Evolutionary conservation across 2,329 filamentous ascomycete genomes (phyloP), one percentile per base, ranked within the genome.

Genomic region (Beauveria sp.): DNA sequence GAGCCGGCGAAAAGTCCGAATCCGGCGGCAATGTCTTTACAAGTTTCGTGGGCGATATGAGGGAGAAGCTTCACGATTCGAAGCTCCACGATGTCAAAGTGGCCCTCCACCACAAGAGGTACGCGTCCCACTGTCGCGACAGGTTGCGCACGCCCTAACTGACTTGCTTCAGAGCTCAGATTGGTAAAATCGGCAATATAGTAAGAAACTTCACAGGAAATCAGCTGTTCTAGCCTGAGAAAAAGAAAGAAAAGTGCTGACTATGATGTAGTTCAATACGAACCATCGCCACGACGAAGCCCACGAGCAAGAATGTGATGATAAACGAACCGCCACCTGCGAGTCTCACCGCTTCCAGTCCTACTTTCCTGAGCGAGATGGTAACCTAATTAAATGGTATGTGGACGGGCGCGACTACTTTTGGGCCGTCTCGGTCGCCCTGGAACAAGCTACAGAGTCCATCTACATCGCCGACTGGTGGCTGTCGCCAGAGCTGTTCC

Each of bases 401-500:
- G 91, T 98, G 12, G 95, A 98, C 72, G 95, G 92, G 3, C 83
- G 92, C 64, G 90, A 98, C 76, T 99, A 99, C 75, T 96, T 95
- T 73, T 96, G 92, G 88, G 85, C 95, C 20, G 92, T 99, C 12
- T 96, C 92, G 0, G 86, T 88, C 40, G 93, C 93, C 0, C 80
- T 98, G n/a, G 93, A 98, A 65, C 82, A 87, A 63, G 95, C 95
- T 43, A 89, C 89, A 70, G 93, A 98, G 75, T 88, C 89, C 51
- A 97, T 99, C 68, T 99, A 98, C 74, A 96, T 99, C 66, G 89
- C 83, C 63, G 95, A 98, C 71, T 99, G 93, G 95, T 98, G 95
- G 95, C 79, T 98, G 16, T 96, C 90, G 3, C 95, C 91, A 0
- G 90, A 95, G 74, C 76, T 95, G 65, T 96, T 93, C 75, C 75